Conservation (phyloP, 768 basidiomycete genomes). For the Suillus tomentosus region DNA sequence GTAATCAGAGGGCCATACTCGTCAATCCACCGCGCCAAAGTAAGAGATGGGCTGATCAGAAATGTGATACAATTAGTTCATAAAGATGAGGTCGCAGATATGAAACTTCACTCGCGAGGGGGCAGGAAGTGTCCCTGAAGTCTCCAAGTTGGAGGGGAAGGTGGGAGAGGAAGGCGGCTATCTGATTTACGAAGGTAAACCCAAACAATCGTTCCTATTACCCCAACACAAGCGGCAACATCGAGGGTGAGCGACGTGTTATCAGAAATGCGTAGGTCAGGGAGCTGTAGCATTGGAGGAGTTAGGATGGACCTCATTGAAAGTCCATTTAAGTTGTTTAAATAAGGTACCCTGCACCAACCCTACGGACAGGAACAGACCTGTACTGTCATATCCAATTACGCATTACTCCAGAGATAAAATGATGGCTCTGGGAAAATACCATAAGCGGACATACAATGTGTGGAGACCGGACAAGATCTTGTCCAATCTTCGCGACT, state of each 20-base stretch:
- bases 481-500: too few relatives aligned
- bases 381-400: neutral
- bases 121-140: neutral
- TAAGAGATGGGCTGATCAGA: neutral
- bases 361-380: neutral
- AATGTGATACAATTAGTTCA: neutral
- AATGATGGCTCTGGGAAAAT: too few relatives aligned
- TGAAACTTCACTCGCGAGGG: neutral
- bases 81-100: neutral
- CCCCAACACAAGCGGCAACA: neutral
- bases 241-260: neutral
- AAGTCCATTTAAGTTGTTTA: neutral
- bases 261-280: neutral
- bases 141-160: neutral
- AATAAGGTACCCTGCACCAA: neutral
- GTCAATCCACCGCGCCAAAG: neutral
- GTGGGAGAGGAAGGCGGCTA: neutral
- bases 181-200: neutral
- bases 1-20: neutral
- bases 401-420: neutral
- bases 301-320: neutral
- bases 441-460: neutral
- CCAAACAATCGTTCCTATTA: neutral
- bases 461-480: neutral
- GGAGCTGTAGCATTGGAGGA: neutral